These are phyloP conservation scores for Leishmania guyanensis DNA, from an alignment of 208 protist genomes.

Conservation along the genomic window DNA sequence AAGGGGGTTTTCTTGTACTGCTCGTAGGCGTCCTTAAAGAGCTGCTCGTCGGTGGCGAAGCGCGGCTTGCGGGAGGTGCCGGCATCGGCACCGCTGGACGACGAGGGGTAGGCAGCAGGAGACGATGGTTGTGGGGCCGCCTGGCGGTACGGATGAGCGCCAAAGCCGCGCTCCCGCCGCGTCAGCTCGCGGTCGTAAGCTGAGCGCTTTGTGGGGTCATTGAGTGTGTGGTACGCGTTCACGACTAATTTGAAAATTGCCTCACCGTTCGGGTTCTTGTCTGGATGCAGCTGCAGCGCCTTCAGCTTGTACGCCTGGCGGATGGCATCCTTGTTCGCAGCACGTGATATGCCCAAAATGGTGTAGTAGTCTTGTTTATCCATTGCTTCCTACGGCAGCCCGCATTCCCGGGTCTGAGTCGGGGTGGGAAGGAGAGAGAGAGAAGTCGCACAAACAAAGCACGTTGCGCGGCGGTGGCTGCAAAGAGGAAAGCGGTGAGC, in stretches of 20 bases:
- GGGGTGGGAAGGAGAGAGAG: not conserved
- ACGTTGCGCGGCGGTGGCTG: not conserved
- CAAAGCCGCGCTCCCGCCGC: conserved; percentile 46
- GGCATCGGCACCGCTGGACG: conserved; percentile 6
- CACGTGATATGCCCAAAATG: conserved; percentile 69
- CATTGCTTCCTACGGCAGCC: conserved; percentile 27
- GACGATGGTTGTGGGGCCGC: conserved; percentile 9
- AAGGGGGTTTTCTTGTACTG: conserved; percentile 76
- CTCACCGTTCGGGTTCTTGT: conserved; percentile 91
- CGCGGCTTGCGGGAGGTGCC: conserved; percentile 31
- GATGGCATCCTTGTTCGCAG: conserved; percentile 78
- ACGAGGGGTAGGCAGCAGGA: conserved; percentile 4
- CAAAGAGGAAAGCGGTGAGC: not conserved
- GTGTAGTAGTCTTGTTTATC: conserved; percentile 74
- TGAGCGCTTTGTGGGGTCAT: conserved; percentile 65
- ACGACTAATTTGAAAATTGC: conserved; percentile 79
- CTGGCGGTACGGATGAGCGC: conserved; percentile 3
- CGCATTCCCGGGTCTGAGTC: conserved; percentile 6
- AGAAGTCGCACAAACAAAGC: conserved; percentile 1
- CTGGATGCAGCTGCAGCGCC: conserved; percentile 84
- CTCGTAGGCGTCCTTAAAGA: conserved; percentile 81
- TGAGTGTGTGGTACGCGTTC: conserved; percentile 83
- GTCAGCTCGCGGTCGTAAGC: conserved; percentile 75
- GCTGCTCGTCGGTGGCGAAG: conserved; percentile 68
- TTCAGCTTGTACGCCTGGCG: conserved; percentile 85